Evolutionary conservation across 176 grass and related monocot species (phyloP), one percentile per base, ranked within the genome.

Genomic region (Phoenix dactylifera): DNA sequence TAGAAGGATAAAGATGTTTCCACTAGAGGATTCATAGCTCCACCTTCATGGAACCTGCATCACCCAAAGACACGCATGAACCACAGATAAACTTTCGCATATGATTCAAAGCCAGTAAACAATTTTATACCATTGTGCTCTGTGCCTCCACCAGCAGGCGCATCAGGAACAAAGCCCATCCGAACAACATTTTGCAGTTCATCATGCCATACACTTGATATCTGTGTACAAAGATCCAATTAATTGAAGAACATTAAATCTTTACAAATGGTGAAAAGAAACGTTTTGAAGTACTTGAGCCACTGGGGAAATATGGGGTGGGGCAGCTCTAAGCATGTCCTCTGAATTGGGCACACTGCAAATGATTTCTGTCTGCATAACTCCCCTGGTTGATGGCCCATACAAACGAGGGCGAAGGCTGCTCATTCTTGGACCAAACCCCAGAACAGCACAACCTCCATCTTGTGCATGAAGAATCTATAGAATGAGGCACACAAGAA

Each of bases 311-410:
- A 54, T 52, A 59, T 72, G 25, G 62, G 28, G 53, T 64, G 66
- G 25, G 10, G 35, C 35, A 44, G 35, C 35, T 44, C 35, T 44
- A 44, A 70, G 64, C 66, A 62, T 65, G 67, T 68, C 51, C 39
- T 26, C 59, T 54, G 51, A 69, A 71, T 72, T 74, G 25, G 67
- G 51, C 28, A 82, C 23, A 28, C 57, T 76, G 26, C 54, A 80
- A 61, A 84, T 75, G 82, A 95, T 86, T 70, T 89, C 79, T 64
- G 75, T 72, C 48, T 69, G 85, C 26, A 86, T 58, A 58, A 86
- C 67, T 77, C 64, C 64, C 51, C 77, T 68, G 50, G 68, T 58
- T 23, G 74, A 57, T 9, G 65, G 30, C 44, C 71, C 74, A 74
- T 82, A 72, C 3, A 90, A 70, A 39, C 49, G 78, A 30, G 81